A percentile compares a stretch with the other conserved stretches of the same genome.
These are phyloP conservation scores for Acaromyces ingoldii DNA, from an alignment of 1,284 basidiomycete genomes.

Conservation along the genomic window DNA sequence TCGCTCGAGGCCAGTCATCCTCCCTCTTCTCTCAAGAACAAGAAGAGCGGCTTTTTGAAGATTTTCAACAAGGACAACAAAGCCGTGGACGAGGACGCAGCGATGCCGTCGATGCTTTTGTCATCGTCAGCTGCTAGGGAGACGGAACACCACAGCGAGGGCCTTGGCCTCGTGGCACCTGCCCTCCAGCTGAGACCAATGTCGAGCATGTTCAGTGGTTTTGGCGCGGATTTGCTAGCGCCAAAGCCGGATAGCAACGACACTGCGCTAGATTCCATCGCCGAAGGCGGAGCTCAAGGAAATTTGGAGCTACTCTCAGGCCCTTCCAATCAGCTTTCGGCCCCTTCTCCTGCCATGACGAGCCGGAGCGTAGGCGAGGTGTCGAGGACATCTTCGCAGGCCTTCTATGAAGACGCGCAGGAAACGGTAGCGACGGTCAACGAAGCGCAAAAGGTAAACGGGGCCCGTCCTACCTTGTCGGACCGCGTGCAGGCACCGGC, in stretches of 20 bases:
- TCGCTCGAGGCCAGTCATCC: no score
- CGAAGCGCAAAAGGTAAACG: no score
- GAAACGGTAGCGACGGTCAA: not conserved
- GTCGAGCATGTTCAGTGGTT: conserved; percentile 36
- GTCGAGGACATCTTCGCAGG: no score
- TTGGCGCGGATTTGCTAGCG: conserved; percentile 26
- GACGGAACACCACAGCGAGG: not conserved
- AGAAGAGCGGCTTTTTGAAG: conserved; percentile 40
- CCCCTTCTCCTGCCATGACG: no score
- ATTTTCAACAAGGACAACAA: conserved; percentile 38
- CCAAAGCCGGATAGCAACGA: not conserved
- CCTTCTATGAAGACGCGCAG: no score
- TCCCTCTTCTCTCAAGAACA: conserved; percentile 39
- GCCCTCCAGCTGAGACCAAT: conserved; percentile 33
- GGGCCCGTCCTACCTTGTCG: no score
- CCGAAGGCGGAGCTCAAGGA: not conserved
- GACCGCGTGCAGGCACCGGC: no score
- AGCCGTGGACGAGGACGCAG: not conserved
- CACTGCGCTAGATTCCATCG: not conserved
- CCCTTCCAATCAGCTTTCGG: no score
- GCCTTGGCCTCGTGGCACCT: conserved; percentile 12
- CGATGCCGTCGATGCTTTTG: conserved; percentile 27
- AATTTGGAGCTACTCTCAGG: no score
- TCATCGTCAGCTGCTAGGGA: conserved; percentile 17
- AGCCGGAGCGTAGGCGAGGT: no score